Evolutionary conservation across 164 flowering plant species (phyloP).

Genomic region (Vitis vinifera): DNA sequence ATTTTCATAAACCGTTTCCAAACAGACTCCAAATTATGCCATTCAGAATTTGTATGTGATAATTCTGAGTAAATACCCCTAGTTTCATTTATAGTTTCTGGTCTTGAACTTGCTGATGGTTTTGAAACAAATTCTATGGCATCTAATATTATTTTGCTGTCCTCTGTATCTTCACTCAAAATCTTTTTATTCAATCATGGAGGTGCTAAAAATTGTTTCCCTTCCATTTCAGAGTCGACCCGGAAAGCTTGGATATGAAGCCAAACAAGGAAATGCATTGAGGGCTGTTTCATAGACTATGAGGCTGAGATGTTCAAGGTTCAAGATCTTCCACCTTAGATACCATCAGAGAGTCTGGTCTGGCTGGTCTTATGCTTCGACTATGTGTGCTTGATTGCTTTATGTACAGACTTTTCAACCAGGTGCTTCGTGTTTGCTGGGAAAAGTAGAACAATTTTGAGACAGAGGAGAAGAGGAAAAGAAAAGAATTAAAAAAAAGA

Average conservation of each 20-base stretch:
- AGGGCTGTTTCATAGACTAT: slow-evolving; percentile 17
- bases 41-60: no score
- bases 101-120: not conserved
- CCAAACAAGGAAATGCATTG: not conserved
- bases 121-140: not conserved
- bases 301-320: slow-evolving; percentile 2
- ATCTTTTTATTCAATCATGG: not conserved
- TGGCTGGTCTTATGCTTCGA: slow-evolving; percentile 6
- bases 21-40: no score
- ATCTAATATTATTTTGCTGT: not conserved
- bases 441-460: slow-evolving; percentile 15
- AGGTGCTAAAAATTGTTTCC: not conserved
- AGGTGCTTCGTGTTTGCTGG: slow-evolving; percentile 7
- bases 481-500: not conserved
- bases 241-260: not conserved
- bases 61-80: no score
- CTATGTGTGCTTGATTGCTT: slow-evolving; percentile 16
- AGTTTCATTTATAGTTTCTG: no score
- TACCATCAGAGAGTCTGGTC: slow-evolving; percentile 5
- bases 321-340: not conserved
- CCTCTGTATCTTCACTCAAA: not conserved
- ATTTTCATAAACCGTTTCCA: no score
- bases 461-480: not conserved
- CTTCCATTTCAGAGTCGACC: slow-evolving; percentile 1
- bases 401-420: slow-evolving; percentile 10